phyloP scores from a whole-genome alignment of 2,329 filamentous ascomycete species.

The Knufia petricola region DNA sequence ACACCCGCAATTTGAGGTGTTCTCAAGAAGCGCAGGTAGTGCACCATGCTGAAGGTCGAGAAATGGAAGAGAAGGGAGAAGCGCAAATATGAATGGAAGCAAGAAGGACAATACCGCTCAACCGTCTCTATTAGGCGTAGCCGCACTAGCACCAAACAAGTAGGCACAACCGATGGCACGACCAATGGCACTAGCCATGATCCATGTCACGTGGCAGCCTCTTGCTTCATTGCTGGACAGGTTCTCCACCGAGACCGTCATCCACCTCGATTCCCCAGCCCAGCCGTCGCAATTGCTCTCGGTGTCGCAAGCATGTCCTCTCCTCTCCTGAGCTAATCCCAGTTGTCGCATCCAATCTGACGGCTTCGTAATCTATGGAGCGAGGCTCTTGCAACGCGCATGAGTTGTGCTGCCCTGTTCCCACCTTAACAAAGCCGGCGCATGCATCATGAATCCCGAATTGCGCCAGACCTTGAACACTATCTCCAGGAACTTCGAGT shows the following conservation, averaged over 20 bases:
- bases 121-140: neutral
- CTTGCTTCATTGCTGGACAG: neutral
- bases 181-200: neutral
- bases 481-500: slow-evolving; percentile 80
- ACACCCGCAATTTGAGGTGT: slow-evolving; percentile 42
- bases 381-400: neutral
- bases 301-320: neutral
- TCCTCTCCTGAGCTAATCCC: neutral
- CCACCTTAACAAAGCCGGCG: neutral
- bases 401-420: neutral
- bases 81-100: neutral
- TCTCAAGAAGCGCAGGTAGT: slow-evolving; percentile 61
- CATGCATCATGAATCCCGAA: slow-evolving; percentile 22
- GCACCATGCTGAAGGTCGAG: slow-evolving; percentile 35
- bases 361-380: neutral
- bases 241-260: neutral
- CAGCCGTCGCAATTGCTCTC: neutral
- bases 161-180: neutral
- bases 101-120: neutral
- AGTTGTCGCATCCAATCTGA: neutral
- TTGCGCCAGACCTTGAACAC: slow-evolving; percentile 91
- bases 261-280: neutral
- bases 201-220: slow-evolving; percentile 4
- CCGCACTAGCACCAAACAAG: neutral
- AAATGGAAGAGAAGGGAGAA: neutral